Evolutionary conservation across 106 monocot species (phyloP).

Genomic region (Posidonia australis): DNA sequence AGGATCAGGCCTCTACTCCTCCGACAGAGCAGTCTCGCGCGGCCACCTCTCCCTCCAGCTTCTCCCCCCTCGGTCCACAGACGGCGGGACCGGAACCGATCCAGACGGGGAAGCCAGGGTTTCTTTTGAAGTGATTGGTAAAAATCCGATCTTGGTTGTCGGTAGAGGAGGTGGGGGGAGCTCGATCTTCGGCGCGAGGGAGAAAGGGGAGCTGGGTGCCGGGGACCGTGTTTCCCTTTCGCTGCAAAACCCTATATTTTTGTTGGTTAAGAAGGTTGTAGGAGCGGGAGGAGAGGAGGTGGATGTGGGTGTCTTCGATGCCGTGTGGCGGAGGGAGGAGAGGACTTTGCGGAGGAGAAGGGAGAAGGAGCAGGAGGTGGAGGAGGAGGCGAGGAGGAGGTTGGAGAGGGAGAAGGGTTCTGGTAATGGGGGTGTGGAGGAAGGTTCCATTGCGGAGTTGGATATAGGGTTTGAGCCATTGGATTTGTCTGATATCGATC

Average conservation of each 20-base stretch:
- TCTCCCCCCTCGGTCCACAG: background rate
- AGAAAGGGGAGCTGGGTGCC: slow-evolving; percentile 4
- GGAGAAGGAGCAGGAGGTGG: background rate
- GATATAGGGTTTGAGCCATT: background rate
- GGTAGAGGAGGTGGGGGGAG: background rate
- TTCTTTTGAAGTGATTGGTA: slow-evolving; percentile 20
- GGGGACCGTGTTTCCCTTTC: slow-evolving; percentile 16
- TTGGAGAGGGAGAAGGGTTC: background rate
- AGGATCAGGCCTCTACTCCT: background rate
- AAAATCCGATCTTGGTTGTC: slow-evolving; percentile 18
- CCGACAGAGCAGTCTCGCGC: slow-evolving; percentile 19
- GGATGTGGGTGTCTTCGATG: slow-evolving; percentile 10
- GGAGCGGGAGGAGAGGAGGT: background rate
- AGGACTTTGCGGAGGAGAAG: slow-evolving; percentile 7
- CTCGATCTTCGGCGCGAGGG: slow-evolving; percentile 1
- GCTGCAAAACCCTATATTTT: slow-evolving; percentile 13
- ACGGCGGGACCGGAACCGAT: background rate
- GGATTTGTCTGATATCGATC: slow-evolving; percentile 13
- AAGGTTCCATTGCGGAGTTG: background rate
- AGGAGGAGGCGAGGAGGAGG: slow-evolving; percentile 3
- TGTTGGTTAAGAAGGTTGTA: background rate
- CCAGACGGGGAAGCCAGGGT: background rate
- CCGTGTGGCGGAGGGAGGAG: slow-evolving; percentile 13
- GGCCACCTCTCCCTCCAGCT: slow-evolving; percentile 10
- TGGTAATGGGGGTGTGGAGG: background rate